Evolutionary conservation across 306 rosid genomes (phyloP), one percentile per base, ranked within the genome.

Genomic region (Sesbania bispinosa): DNA sequence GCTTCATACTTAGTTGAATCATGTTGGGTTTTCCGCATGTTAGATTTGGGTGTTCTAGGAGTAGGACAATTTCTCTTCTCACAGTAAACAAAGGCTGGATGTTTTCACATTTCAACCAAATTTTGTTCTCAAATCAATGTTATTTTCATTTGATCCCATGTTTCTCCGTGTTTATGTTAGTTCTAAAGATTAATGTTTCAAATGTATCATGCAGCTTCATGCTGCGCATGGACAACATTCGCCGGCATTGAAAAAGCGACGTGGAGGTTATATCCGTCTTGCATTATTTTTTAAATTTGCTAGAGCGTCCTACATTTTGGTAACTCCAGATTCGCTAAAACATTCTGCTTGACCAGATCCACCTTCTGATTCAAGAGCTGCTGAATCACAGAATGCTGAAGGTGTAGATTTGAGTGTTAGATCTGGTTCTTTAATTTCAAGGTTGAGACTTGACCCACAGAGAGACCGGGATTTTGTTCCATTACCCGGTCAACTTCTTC

Each of bases 401-500:
- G 76, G 67, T 62, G 53, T 73, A 78, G 85, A 83, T 71, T 54
- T 75, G 47, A 19, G 83, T 26, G 85, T 48, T 57, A 73, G 71
- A 50, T 55, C 92, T 20, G 82, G 86, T 74, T 83, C 96, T 62
- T 77, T 94, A 66, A 87, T 87, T 69, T 89, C 95, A 74, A 83
- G 82, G 78, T 77, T 91, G 86, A 89, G 85, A 87, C 84, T 87
- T 70, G 90, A 91, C 69, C 89, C 81, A 14, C 69, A 27, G 47
- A 86, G 79, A 80, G 96, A 89, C 69, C 36, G 60, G 2, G 95
- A 85, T 83, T 94, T 94, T 81, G 85, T 80, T 73, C 96, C 97
- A 38, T 79, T 94, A 73, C 96, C 99, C 0, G 69, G 80, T 41
- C 99, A 94, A 80, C 96, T 91, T 78, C 96, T 94, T 79, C 88